Percentiles rank a stretch among this genome's conserved stretches.
phyloP scores from a whole-genome alignment of 2,329 filamentous ascomycete genomes.

The Aspergillus texensis region DNA sequence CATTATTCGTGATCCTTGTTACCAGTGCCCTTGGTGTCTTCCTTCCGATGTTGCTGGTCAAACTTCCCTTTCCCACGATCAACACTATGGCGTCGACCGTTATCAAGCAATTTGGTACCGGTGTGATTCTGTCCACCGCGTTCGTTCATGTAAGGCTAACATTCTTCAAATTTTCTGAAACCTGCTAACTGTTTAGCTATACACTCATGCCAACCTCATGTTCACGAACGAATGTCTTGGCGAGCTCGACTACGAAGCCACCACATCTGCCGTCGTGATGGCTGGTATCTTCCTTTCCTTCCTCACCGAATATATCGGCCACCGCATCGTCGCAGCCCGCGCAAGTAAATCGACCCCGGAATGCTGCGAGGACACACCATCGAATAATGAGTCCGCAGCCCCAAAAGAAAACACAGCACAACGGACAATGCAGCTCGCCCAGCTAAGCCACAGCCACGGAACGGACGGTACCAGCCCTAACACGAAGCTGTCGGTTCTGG shows the following conservation, averaged over 20 bases:
- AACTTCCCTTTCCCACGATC: conserved; percentile 56
- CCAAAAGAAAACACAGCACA: conserved; percentile 7
- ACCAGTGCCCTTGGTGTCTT: conserved; percentile 72
- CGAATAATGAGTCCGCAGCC: conserved; percentile 5
- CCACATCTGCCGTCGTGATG: conserved; percentile 71
- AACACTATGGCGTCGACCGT: conserved; percentile 59
- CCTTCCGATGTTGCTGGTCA: conserved; percentile 64
- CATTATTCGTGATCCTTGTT: conserved; percentile 70
- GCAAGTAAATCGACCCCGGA: conserved; percentile 15
- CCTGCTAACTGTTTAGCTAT: conserved; percentile 54
- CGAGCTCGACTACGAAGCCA: conserved; percentile 67
- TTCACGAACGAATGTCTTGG: conserved; percentile 71
- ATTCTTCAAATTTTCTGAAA: not conserved
- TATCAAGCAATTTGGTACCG: conserved; percentile 62
- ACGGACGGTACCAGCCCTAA: conserved; percentile 35
- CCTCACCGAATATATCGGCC: conserved; percentile 68
- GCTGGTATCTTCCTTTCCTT: conserved; percentile 74
- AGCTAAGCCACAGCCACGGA: conserved; percentile 39
- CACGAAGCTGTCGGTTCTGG: conserved; percentile 63
- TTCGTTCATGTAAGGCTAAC: conserved; percentile 40
- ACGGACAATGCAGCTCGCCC: conserved; percentile 20
- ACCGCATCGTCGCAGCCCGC: conserved; percentile 55
- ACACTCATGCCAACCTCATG: conserved; percentile 73
- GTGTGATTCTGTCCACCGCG: conserved; percentile 43
- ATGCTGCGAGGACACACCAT: not conserved